phyloP scores from a whole-genome alignment of 2,329 filamentous ascomycete species.

The Trichoderma hamatum region DNA sequence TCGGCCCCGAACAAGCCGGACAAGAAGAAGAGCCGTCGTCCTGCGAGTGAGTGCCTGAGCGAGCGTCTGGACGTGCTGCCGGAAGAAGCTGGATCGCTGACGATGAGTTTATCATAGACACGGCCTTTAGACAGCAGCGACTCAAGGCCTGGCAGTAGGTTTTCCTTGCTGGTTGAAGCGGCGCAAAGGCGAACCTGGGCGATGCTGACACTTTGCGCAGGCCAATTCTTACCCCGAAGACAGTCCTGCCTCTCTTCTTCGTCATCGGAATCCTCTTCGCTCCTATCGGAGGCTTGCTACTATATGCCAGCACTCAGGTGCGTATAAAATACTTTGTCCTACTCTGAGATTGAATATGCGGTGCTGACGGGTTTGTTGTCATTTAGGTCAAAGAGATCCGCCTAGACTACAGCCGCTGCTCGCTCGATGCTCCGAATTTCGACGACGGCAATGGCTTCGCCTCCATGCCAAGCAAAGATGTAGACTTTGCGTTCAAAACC shows the following conservation, averaged over 20 bases:
- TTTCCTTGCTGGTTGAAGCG: neutral
- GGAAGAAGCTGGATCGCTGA: neutral
- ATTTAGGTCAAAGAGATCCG: slow-evolving; percentile 82
- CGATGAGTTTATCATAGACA: slow-evolving; percentile 61
- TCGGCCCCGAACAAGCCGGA: slow-evolving; percentile 58
- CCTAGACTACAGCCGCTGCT: slow-evolving; percentile 88
- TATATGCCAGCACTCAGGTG: slow-evolving; percentile 84
- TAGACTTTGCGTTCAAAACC: slow-evolving; percentile 73
- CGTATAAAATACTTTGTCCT: slow-evolving; percentile 29
- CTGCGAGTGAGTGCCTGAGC: slow-evolving; percentile 72
- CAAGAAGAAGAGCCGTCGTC: slow-evolving; percentile 89
- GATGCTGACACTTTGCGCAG: slow-evolving; percentile 54
- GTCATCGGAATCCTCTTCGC: slow-evolving; percentile 89
- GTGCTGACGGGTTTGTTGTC: slow-evolving; percentile 20
- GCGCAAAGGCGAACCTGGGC: slow-evolving; percentile 9
- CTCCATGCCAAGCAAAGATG: slow-evolving; percentile 58
- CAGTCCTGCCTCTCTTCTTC: slow-evolving; percentile 89
- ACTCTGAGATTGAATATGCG: neutral
- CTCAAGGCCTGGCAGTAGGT: slow-evolving; percentile 98
- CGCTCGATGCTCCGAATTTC: slow-evolving; percentile 53
- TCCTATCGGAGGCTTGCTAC: slow-evolving; percentile 82
- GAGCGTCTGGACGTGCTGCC: slow-evolving; percentile 17
- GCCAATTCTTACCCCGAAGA: slow-evolving; percentile 94
- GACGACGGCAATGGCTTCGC: slow-evolving; percentile 42
- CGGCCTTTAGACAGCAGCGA: slow-evolving; percentile 93